These are phyloP conservation scores for Cinnamomum chago DNA, from an alignment of 164 flowering plant species.

Conservation along the genomic window DNA sequence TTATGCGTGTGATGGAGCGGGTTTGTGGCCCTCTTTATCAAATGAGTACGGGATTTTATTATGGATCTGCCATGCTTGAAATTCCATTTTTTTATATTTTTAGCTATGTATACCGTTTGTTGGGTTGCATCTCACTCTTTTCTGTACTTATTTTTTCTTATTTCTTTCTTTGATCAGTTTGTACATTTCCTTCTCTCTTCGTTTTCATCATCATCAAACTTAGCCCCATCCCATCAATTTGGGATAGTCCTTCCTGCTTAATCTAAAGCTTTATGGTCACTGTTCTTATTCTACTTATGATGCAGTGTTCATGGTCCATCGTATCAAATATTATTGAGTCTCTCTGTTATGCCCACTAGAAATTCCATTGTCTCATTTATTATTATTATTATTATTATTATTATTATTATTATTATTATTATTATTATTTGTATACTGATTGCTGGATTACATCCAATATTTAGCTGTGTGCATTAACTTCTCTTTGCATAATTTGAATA, in stretches of 20 bases:
- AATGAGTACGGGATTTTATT: no score
- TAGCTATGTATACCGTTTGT: not conserved
- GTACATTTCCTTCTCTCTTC: not conserved
- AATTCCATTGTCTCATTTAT: not conserved
- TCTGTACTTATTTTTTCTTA: not conserved
- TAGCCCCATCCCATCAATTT: no score
- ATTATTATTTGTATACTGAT: not conserved
- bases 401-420: no score
- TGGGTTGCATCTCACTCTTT: not conserved
- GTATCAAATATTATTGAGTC: not conserved
- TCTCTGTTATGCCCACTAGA: not conserved
- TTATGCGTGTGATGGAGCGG: no score
- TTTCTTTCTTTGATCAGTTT: not conserved
- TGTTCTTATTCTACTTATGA: not conserved
- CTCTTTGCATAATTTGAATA: not conserved
- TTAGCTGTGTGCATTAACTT: not conserved
- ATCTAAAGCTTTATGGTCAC: no score
- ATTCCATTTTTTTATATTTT: not conserved
- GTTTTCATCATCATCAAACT: no score
- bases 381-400: no score
- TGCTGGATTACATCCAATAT: not conserved
- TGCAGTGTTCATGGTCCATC: not conserved
- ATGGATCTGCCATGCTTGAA: not conserved
- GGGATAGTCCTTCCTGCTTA: no score
- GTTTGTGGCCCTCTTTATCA: no score